A percentile compares a stretch with the other conserved stretches of the same genome.
Conservation (phyloP, 768 basidiomycete species). For the Lentinula sp. region DNA sequence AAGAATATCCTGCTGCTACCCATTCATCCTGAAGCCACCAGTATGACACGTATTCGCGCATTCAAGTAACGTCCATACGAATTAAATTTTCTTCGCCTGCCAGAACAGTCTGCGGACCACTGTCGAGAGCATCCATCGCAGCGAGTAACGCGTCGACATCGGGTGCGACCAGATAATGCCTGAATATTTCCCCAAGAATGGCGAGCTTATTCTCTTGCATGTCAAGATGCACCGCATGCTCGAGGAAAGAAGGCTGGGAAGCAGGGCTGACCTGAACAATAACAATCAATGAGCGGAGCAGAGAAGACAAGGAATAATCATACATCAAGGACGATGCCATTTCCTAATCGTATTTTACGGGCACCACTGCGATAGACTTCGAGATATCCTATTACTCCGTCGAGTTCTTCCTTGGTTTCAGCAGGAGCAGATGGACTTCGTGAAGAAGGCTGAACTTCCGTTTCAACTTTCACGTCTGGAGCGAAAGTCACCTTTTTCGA, state of each 20-base stretch:
- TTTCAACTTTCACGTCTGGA: slow-evolving; percentile 48
- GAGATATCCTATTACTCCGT: slow-evolving; percentile 79
- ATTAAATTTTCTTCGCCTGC: slow-evolving; percentile 44
- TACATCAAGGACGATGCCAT: slow-evolving; percentile 83
- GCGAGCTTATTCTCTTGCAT: slow-evolving; percentile 47
- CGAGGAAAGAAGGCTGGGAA: slow-evolving; percentile 82
- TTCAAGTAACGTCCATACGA: slow-evolving; percentile 40
- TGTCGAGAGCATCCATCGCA: slow-evolving; percentile 55
- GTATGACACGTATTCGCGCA: too few relatives aligned
- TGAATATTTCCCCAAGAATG: slow-evolving; percentile 83
- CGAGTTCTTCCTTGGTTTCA: slow-evolving; percentile 26
- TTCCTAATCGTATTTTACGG: slow-evolving; percentile 79
- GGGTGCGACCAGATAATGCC: slow-evolving; percentile 79
- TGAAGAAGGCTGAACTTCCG: slow-evolving; percentile 18
- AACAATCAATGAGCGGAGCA: background rate
- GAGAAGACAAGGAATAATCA: slow-evolving; percentile 17
- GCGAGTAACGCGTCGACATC: slow-evolving; percentile 70
- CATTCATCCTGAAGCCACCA: too few relatives aligned
- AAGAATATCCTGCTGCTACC: too few relatives aligned
- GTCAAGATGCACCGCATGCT: slow-evolving; percentile 79
- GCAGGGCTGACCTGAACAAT: slow-evolving; percentile 63
- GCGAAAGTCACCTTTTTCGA: slow-evolving; percentile 62
- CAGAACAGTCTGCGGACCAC: slow-evolving; percentile 16
- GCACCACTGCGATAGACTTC: slow-evolving; percentile 82
- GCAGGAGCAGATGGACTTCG: slow-evolving; percentile 14